phyloP scores from a whole-genome alignment of 2,329 filamentous ascomycete species.

The Fusarium pseudoanthophilum region DNA sequence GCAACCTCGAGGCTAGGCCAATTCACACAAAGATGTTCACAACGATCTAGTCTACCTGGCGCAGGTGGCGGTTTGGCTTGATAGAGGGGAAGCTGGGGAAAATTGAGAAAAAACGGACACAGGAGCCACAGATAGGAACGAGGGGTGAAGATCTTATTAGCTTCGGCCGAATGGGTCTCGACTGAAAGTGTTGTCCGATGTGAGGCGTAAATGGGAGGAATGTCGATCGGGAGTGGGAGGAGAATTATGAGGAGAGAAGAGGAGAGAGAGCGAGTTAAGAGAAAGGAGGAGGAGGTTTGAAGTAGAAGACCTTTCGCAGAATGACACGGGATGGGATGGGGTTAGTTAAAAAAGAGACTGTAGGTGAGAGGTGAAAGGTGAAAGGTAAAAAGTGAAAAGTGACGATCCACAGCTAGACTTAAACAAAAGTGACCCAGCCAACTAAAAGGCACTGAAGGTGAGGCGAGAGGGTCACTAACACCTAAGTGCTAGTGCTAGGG shows the following conservation, averaged over 20 bases:
- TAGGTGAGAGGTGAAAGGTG: slow-evolving; percentile 16
- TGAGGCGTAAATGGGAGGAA: neutral
- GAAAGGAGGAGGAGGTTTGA: slow-evolving; percentile 19
- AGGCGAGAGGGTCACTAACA: slow-evolving; percentile 24
- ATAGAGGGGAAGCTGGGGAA: slow-evolving; percentile 34
- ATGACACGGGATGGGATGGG: slow-evolving; percentile 15
- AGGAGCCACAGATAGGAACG: slow-evolving; percentile 33
- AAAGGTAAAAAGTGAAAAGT: slow-evolving; percentile 42
- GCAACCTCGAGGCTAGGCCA: slow-evolving; percentile 3
- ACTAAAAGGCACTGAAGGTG: slow-evolving; percentile 18
- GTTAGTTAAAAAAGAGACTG: neutral
- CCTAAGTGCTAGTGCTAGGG: slow-evolving; percentile 14
- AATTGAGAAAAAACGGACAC: slow-evolving; percentile 23
- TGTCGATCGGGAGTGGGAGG: neutral
- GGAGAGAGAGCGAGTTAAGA: slow-evolving; percentile 3
- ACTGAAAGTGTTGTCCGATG: slow-evolving; percentile 16
- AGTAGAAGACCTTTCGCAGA: slow-evolving; percentile 5
- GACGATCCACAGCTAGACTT: slow-evolving; percentile 41
- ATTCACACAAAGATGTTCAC: slow-evolving; percentile 17
- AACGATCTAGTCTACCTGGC: slow-evolving; percentile 21
- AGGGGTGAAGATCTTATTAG: slow-evolving; percentile 37
- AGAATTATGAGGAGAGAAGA: slow-evolving; percentile 14
- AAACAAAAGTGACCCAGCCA: slow-evolving; percentile 20
- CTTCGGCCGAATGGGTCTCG: slow-evolving; percentile 25
- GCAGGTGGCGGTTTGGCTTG: slow-evolving; percentile 39